A percentile compares a stretch with the other conserved stretches of the same genome.
These are phyloP conservation scores for Stenocarpella maydis DNA, from an alignment of 2,329 filamentous ascomycete species.

Conservation along the genomic window DNA sequence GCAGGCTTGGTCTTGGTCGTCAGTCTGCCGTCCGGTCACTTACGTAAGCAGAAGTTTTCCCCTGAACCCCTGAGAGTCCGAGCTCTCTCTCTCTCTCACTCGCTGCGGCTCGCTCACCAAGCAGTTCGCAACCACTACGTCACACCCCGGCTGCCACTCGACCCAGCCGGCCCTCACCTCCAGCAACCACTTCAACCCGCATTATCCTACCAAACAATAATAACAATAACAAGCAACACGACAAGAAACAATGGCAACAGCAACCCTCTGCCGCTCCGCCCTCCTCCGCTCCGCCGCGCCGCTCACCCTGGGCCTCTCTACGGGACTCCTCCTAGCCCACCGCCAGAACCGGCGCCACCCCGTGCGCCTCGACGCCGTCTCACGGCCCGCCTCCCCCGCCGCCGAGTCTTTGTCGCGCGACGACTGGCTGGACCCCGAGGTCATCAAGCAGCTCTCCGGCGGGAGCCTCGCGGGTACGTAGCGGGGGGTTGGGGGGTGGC, in stretches of 20 bases:
- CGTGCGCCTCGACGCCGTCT: constrained; percentile 42
- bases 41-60: constrained; percentile 13
- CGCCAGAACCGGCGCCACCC: constrained; percentile 40
- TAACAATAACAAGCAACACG: neutral
- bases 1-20: neutral
- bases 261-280: constrained; percentile 37
- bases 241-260: constrained; percentile 25
- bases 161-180: neutral
- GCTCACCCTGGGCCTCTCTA: constrained; percentile 39
- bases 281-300: constrained; percentile 38
- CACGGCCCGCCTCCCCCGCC: constrained; percentile 27
- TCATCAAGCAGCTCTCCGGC: constrained; percentile 60
- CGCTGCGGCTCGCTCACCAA: neutral
- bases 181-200: fast-evolving
- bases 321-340: constrained; percentile 38
- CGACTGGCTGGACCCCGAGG: constrained; percentile 44
- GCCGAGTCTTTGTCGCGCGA: constrained; percentile 28
- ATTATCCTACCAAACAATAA: neutral
- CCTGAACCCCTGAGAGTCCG: constrained; percentile 1
- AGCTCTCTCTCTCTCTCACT: too few species aligned
- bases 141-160: neutral
- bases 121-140: constrained; percentile 12
- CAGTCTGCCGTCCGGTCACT: neutral
- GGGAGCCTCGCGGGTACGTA: constrained; percentile 61
- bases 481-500: neutral